Conservation (phyloP, 352 stramenopile species). For the Saprolegnia diclina region DNA sequence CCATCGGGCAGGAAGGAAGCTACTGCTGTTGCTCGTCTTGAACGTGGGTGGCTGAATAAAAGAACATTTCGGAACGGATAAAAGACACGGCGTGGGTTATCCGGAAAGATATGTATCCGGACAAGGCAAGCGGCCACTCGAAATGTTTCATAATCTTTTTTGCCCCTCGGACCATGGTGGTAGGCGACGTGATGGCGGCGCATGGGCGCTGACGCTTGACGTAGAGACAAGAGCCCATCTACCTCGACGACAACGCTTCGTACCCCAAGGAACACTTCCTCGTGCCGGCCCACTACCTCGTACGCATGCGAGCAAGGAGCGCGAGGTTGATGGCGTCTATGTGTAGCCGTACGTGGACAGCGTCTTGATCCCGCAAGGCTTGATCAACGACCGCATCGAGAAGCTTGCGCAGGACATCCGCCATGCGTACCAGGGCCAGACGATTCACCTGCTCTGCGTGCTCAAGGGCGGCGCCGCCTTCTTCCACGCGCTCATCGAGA, state of each 20-base stretch:
- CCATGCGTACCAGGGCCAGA: slow-evolving; percentile 83
- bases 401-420: slow-evolving; percentile 90
- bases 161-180: neutral
- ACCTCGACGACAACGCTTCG: slow-evolving; percentile 47
- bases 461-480: slow-evolving; percentile 88
- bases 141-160: slow-evolving; percentile 13
- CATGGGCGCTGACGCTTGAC: neutral
- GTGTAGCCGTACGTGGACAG: slow-evolving; percentile 63
- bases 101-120: neutral
- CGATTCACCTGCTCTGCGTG: slow-evolving; percentile 88
- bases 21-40: too few species aligned
- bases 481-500: slow-evolving; percentile 84
- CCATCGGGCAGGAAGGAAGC: too few species aligned
- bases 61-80: neutral
- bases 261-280: slow-evolving; percentile 76
- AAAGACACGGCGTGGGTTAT: neutral
- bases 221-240: slow-evolving; percentile 36
- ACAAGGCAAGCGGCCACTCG: neutral
- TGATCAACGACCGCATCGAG: slow-evolving; percentile 88
- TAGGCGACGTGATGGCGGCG: neutral
- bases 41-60: neutral
- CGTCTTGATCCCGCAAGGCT: slow-evolving; percentile 85
- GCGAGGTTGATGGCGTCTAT: neutral
- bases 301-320: neutral
- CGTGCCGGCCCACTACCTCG: slow-evolving; percentile 64